Conservation (phyloP, 768 basidiomycete genomes). For the Rhizopogon vesiculosus region DNA sequence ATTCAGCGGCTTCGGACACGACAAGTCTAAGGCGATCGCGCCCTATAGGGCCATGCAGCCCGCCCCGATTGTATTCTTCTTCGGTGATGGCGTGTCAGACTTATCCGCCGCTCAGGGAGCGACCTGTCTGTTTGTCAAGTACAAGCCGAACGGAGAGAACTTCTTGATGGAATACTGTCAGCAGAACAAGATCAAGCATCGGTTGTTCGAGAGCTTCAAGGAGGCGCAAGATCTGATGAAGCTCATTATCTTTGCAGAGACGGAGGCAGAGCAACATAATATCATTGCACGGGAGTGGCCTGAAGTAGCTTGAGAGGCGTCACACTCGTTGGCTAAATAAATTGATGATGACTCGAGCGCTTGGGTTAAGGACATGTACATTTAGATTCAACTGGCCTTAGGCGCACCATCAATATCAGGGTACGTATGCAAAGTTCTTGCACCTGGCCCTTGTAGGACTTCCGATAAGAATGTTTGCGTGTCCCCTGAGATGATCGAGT, state of each 20-base stretch:
- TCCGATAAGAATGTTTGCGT: too few species aligned
- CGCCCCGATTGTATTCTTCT: constrained; percentile 89
- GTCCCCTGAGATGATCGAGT: too few species aligned
- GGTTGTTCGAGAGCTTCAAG: constrained; percentile 71
- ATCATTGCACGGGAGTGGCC: constrained; percentile 1
- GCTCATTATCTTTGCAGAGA: constrained; percentile 68
- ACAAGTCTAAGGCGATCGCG: constrained; percentile 92
- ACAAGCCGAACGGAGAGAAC: constrained; percentile 71
- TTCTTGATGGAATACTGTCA: constrained; percentile 84
- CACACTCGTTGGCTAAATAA: background rate
- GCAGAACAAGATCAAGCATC: constrained; percentile 72
- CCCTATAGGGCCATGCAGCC: constrained; percentile 73
- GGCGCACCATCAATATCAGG: background rate
- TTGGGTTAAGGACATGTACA: background rate
- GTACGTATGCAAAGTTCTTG: background rate
- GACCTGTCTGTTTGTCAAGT: constrained; percentile 93
- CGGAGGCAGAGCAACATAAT: constrained; percentile 32
- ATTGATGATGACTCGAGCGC: background rate
- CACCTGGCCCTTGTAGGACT: too few species aligned
- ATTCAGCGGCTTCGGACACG: constrained; percentile 82
- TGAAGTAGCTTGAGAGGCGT: background rate
- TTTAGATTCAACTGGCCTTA: background rate
- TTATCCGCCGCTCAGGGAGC: constrained; percentile 91
- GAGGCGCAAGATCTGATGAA: constrained; percentile 56
- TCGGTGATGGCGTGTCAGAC: constrained; percentile 96